A percentile compares a stretch with the other conserved stretches of the same genome.
Evolutionary conservation across 768 basidiomycete species (phyloP).

Genomic region (Favolaschia claudopus): DNA sequence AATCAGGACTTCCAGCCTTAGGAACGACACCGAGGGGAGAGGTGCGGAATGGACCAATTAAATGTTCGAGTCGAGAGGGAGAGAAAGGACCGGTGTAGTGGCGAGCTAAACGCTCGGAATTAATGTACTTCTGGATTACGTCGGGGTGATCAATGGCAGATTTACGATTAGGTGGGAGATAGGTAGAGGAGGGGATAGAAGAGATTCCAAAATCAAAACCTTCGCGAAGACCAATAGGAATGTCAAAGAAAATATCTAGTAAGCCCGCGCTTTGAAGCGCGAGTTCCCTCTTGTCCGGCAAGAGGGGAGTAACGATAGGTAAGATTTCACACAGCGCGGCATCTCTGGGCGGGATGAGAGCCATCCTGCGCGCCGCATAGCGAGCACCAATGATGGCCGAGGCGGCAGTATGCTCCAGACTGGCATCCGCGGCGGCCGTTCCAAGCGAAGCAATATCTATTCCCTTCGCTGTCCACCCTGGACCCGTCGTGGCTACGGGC

Average conservation of each 20-base stretch:
- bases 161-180: constrained; percentile 31
- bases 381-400: constrained; percentile 23
- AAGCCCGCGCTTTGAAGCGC: constrained; percentile 8
- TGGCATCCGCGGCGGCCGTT: constrained; percentile 18
- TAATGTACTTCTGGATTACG: constrained; percentile 21
- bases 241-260: constrained; percentile 27
- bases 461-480: constrained; percentile 11
- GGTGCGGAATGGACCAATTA: constrained; percentile 21
- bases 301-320: constrained; percentile 25
- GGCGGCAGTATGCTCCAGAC: neutral
- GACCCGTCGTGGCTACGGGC: neutral
- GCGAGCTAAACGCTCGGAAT: constrained; percentile 7
- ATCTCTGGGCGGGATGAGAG: constrained; percentile 28
- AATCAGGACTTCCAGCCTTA: neutral
- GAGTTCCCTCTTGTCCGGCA: constrained; percentile 31
- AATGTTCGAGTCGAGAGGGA: constrained; percentile 11
- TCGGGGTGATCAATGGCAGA: constrained; percentile 23
- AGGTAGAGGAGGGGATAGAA: constrained; percentile 7
- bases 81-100: constrained; percentile 26
- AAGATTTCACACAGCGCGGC: constrained; percentile 23
- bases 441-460: constrained; percentile 23
- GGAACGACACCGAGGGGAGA: constrained; percentile 13
- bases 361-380: constrained; percentile 15
- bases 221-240: constrained; percentile 27
- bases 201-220: constrained; percentile 34